These are phyloP conservation scores for Penicillium verhagenii DNA, from an alignment of 495 filamentous ascomycete genomes.

Conservation along the genomic window DNA sequence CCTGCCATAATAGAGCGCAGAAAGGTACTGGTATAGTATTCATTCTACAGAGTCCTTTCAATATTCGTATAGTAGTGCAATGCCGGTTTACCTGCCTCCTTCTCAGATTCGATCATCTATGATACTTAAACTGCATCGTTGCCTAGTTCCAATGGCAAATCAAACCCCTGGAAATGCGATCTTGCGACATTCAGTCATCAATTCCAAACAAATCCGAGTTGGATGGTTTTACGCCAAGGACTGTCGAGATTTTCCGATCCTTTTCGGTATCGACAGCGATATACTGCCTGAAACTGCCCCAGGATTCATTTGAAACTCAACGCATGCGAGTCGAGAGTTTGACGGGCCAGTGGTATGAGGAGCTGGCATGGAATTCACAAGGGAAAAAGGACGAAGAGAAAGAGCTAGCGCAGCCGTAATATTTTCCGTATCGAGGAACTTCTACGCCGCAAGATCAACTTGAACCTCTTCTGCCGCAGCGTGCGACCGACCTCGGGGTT, in stretches of 20 bases:
- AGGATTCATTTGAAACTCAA: neutral
- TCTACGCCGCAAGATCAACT: neutral
- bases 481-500: neutral
- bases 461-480: neutral
- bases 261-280: no score
- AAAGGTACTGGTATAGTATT: no score
- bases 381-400: neutral
- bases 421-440: neutral
- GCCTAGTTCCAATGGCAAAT: no score
- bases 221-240: slow-evolving; percentile 17
- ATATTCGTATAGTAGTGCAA: no score
- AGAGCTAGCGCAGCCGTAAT: neutral
- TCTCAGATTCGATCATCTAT: no score
- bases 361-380: neutral
- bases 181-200: no score
- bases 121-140: no score
- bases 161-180: no score
- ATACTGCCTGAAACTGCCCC: neutral
- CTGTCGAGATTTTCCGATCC: neutral
- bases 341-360: neutral
- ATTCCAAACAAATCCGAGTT: no score
- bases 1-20: slow-evolving; percentile 52
- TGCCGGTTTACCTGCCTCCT: no score
- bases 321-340: neutral
- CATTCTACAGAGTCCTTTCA: no score